Percentiles rank a stretch among this genome's conserved stretches.
Evolutionary conservation across 768 basidiomycete genomes (phyloP).

Genomic region (Inosperma sp.): DNA sequence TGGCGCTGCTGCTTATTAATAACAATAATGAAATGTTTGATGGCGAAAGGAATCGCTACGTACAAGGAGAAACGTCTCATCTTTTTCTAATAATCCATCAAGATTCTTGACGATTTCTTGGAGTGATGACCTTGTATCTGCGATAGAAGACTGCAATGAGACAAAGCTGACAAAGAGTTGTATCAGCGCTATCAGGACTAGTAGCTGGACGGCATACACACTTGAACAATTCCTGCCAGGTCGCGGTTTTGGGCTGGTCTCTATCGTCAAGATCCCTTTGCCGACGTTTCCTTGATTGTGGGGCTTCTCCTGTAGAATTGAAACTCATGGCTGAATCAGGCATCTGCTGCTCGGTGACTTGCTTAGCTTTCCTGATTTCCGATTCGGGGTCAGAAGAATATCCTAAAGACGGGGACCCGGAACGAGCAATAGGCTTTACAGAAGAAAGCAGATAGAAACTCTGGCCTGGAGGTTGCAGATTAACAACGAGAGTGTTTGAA

Average conservation of each 20-base stretch:
- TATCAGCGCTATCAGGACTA: neutral
- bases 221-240: slow-evolving; percentile 70
- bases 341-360: slow-evolving; percentile 20
- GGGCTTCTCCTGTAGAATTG: slow-evolving; percentile 15
- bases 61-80: slow-evolving; percentile 40
- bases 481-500: slow-evolving; percentile 68
- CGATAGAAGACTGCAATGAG: slow-evolving; percentile 47
- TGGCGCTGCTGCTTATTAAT: slow-evolving; percentile 55
- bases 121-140: slow-evolving; percentile 48
- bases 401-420: slow-evolving; percentile 55
- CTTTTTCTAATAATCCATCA: slow-evolving; percentile 42
- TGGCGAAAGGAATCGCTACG: slow-evolving; percentile 18
- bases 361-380: slow-evolving; percentile 41
- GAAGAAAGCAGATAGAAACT: slow-evolving; percentile 53
- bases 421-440: slow-evolving; percentile 31
- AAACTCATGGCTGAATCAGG: slow-evolving; percentile 8
- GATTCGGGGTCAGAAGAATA: slow-evolving; percentile 73
- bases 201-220: slow-evolving; percentile 32
- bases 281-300: slow-evolving; percentile 31
- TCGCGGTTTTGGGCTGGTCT: slow-evolving; percentile 42
- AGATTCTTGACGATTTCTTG: slow-evolving; percentile 44
- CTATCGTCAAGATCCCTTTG: slow-evolving; percentile 20
- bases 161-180: slow-evolving; percentile 43
- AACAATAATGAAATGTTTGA: slow-evolving; percentile 15
- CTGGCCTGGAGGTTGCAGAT: slow-evolving; percentile 56